Percentiles rank a stretch among this genome's conserved stretches.
Conservation (phyloP, 2,329 filamentous ascomycete species). For the Sphaerulina musiva region DNA sequence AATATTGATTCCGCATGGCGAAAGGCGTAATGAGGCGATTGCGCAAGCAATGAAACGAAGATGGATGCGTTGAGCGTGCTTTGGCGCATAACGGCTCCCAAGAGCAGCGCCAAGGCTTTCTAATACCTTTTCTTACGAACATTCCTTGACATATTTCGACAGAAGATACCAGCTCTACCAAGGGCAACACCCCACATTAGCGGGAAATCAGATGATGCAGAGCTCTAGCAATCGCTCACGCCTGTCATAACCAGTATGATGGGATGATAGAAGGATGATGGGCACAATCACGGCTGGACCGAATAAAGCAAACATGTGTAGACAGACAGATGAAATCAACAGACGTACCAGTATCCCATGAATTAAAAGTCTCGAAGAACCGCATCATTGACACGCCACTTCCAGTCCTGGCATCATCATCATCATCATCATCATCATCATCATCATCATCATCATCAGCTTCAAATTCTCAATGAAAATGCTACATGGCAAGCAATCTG, state of each 20-base stretch:
- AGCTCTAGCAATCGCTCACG: background rate
- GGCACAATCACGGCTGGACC: no score
- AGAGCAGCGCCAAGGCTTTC: background rate
- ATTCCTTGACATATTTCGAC: constrained; percentile 8
- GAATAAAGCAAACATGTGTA: no score
- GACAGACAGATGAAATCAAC: no score
- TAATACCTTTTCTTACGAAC: background rate
- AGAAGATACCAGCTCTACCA: background rate
- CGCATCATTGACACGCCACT: no score
- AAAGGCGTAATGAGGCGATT: background rate
- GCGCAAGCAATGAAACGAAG: background rate
- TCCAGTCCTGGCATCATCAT: no score
- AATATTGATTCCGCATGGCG: background rate
- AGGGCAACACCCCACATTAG: background rate
- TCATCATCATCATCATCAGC: no score
- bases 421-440: no score
- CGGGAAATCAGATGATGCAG: background rate
- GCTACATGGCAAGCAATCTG: no score
- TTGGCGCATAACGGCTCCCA: background rate
- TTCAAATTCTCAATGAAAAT: no score
- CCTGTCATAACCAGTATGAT: background rate
- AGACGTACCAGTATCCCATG: no score
- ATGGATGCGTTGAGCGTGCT: background rate
- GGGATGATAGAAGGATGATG: background rate
- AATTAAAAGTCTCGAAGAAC: no score